Conservation (phyloP, 257 asterid genomes). For the Rauvolfia tetraphylla region DNA sequence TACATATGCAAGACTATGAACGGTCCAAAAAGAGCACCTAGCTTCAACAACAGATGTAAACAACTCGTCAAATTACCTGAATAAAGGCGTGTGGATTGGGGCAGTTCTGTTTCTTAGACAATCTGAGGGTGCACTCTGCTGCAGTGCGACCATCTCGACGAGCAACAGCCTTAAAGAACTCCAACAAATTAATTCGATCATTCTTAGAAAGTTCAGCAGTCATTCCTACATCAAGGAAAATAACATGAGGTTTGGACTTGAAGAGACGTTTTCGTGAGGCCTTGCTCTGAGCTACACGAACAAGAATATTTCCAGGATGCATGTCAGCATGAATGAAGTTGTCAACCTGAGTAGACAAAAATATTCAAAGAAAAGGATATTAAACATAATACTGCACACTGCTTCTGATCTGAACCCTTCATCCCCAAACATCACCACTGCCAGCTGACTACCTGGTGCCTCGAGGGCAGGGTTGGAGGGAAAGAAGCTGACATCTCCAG, state of each 20-base stretch:
- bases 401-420: not conserved
- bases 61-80: slow-evolving; percentile 19
- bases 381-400: not conserved
- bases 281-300: slow-evolving; percentile 35
- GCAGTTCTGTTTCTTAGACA: slow-evolving; percentile 41
- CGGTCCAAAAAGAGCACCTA: not conserved
- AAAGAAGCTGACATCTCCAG: not conserved
- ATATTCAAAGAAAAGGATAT: slow-evolving; percentile 9
- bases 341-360: slow-evolving; percentile 32
- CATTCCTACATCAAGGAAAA: slow-evolving; percentile 49
- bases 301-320: slow-evolving; percentile 51
- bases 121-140: slow-evolving; percentile 31
- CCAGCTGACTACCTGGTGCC: not conserved
- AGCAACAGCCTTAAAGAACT: slow-evolving; percentile 42
- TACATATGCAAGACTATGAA: not conserved
- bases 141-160: slow-evolving; percentile 40
- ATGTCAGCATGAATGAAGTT: slow-evolving; percentile 47
- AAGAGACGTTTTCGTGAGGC: slow-evolving; percentile 31
- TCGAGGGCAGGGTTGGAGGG: not conserved
- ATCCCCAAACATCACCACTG: not conserved
- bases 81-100: slow-evolving; percentile 36
- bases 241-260: slow-evolving; percentile 44
- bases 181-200: slow-evolving; percentile 33
- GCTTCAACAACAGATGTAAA: slow-evolving; percentile 1
- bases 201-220: slow-evolving; percentile 40